Conservation (phyloP, 176 grass and related monocot species). For the Triticum monococcum region DNA sequence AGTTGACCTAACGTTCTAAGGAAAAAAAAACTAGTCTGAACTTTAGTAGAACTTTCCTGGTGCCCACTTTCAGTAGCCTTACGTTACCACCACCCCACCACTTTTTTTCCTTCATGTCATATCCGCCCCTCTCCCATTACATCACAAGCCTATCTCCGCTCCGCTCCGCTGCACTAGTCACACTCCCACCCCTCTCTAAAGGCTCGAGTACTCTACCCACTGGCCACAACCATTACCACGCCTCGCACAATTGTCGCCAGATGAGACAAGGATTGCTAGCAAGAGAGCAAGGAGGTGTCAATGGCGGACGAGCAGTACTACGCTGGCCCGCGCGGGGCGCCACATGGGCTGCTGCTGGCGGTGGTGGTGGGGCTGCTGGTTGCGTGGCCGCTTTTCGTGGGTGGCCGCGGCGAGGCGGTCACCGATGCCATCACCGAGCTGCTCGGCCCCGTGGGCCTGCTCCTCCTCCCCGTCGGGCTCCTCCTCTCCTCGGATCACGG, state of each 20-base stretch:
- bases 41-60: too few species aligned
- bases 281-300: not conserved
- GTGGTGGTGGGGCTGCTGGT: slow-evolving; percentile 40
- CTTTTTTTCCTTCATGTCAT: slow-evolving; percentile 25
- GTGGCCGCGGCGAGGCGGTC: slow-evolving; percentile 54
- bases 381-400: slow-evolving; percentile 52
- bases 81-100: not conserved
- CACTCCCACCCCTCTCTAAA: not conserved
- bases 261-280: too few species aligned
- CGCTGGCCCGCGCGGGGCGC: slow-evolving; percentile 35
- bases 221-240: not conserved
- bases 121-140: not conserved
- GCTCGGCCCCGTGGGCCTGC: slow-evolving; percentile 61
- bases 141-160: not conserved
- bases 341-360: slow-evolving; percentile 48
- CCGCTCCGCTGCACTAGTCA: not conserved
- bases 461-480: slow-evolving; percentile 61
- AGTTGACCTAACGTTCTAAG: too few species aligned
- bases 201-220: not conserved
- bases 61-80: not conserved
- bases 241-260: not conserved
- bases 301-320: slow-evolving; percentile 45
- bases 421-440: slow-evolving; percentile 45
- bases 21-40: too few species aligned
- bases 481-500: slow-evolving; percentile 70